phyloP scores from a whole-genome alignment of 345 rosid species.

The Salix caprea region DNA sequence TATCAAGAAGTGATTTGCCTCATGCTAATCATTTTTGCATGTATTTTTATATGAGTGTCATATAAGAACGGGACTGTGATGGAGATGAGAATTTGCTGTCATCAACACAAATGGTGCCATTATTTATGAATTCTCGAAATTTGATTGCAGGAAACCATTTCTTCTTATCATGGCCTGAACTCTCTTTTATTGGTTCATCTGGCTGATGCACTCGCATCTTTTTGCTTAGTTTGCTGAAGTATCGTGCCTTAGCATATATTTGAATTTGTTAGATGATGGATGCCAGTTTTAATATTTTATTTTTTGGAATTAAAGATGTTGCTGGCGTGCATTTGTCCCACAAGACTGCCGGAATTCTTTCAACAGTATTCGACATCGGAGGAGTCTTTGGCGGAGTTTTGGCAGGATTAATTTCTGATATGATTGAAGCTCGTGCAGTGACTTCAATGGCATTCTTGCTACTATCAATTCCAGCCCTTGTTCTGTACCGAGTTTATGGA shows the following conservation, averaged over 20 bases:
- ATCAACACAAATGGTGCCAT: too few species aligned
- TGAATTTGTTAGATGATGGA: neutral
- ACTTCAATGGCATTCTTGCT: conserved; percentile 64
- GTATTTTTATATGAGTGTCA: neutral
- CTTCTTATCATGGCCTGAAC: too few species aligned
- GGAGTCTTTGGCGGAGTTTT: conserved; percentile 82
- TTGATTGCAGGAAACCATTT: too few species aligned
- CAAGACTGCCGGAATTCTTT: conserved; percentile 79
- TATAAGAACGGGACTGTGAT: neutral
- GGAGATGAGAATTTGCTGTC: too few species aligned
- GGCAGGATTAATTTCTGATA: conserved; percentile 74
- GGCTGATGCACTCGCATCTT: neutral
- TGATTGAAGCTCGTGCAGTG: conserved; percentile 69
- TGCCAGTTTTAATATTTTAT: conserved; percentile 12
- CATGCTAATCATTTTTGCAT: neutral
- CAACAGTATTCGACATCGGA: conserved; percentile 71
- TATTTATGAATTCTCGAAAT: too few species aligned
- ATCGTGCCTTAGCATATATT: neutral
- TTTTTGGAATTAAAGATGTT: conserved; percentile 51
- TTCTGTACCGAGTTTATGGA: conserved; percentile 64
- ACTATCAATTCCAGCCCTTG: conserved; percentile 67
- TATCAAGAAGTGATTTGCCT: neutral
- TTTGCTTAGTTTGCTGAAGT: neutral
- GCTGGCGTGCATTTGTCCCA: conserved; percentile 77
- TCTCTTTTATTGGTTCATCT: neutral